Base-by-base conservation (phyloP, 1,284 basidiomycete genomes). In the Mycosarcoma mackinlayi region DNA sequence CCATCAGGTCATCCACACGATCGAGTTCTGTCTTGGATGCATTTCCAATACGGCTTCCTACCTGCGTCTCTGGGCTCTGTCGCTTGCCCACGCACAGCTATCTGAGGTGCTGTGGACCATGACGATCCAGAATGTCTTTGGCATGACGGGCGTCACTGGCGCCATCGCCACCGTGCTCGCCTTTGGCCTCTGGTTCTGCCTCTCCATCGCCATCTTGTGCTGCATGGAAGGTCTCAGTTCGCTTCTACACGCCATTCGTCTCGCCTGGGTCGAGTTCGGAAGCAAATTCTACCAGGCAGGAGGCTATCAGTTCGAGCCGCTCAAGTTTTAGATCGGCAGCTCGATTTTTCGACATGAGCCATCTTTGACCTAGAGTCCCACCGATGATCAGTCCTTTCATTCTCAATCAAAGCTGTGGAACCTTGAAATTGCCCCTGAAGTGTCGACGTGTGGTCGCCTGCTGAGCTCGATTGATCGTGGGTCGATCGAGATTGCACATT, bases 41-140 rank as follows among this genome's bases (percentile, higher is more conserved):
- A 97, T 99, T 82, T 98, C 96, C 71, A 97, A 99, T 85, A 99
- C 96, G 3, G 96, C 95, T 8, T 98, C 94, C 21, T 99, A 99
- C 85, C 89, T 99, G 50, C 95, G 95, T 85, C 87, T 99, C 34
- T 99, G 95, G 95, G 96, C 96, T 21, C 87, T 99, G 9, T 98
- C 96, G 28, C 88, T 98, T 46, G 95, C 95, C 8, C 95, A 99
- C 85, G 94, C 96, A 13, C 96, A 98, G 85, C 87, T 99, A 23
- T 95, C 93, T 49, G 94, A 97, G 84, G 96, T 99, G 45, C 66
- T 81, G 39, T 83, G 81, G 81, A 79, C 70, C 48, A 83, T 83
- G 81, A 83, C 81, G 28, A 78, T 83, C 53, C 64, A 72, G 56
- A 79, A 76, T 42, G 78, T 71, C 44, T 80, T 83, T 58, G 78